Percentiles rank a stretch among this genome's conserved stretches.
Evolutionary conservation across 331 rosid genomes (phyloP).

Genomic region (Ulmus americana): DNA sequence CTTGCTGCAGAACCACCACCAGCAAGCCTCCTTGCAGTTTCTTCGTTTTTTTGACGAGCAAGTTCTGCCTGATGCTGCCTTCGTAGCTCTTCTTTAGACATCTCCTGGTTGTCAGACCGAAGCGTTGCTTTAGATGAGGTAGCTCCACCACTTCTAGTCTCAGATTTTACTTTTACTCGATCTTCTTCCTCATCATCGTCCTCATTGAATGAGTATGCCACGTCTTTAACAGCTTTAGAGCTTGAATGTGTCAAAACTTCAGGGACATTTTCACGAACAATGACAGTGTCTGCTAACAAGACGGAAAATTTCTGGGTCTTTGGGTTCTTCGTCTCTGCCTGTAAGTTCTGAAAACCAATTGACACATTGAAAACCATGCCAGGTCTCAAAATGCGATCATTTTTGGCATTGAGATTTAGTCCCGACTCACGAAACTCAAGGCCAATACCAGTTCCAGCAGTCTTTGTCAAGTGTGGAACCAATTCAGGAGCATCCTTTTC

Average conservation of each 20-base stretch:
- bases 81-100: slow-evolving; percentile 68
- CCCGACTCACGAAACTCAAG: slow-evolving; percentile 77
- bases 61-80: slow-evolving; percentile 89
- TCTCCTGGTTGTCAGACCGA: slow-evolving; percentile 71
- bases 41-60: slow-evolving; percentile 87
- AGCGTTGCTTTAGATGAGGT: slow-evolving; percentile 54
- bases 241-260: slow-evolving; percentile 53
- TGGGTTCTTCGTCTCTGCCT: slow-evolving; percentile 37
- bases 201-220: slow-evolving; percentile 75
- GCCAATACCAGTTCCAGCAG: slow-evolving; percentile 75
- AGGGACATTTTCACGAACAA: slow-evolving; percentile 43
- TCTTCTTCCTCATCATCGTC: slow-evolving; percentile 65
- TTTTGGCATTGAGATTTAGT: slow-evolving; percentile 57
- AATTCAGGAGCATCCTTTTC: slow-evolving; percentile 61
- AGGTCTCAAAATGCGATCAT: slow-evolving; percentile 44
- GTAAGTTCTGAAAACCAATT: slow-evolving; percentile 70
- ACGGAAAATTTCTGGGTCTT: slow-evolving; percentile 53
- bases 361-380: slow-evolving; percentile 78
- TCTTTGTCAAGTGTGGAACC: slow-evolving; percentile 49
- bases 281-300: slow-evolving; percentile 61
- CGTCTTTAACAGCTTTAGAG: slow-evolving; percentile 67
- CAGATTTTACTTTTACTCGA: slow-evolving; percentile 25
- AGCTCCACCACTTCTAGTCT: slow-evolving; percentile 26
- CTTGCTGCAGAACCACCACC: slow-evolving; percentile 53
- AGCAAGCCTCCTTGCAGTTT: slow-evolving; percentile 76